Base-by-base conservation (phyloP, 129 eudicot genomes). In the Artemisia annua region DNA sequence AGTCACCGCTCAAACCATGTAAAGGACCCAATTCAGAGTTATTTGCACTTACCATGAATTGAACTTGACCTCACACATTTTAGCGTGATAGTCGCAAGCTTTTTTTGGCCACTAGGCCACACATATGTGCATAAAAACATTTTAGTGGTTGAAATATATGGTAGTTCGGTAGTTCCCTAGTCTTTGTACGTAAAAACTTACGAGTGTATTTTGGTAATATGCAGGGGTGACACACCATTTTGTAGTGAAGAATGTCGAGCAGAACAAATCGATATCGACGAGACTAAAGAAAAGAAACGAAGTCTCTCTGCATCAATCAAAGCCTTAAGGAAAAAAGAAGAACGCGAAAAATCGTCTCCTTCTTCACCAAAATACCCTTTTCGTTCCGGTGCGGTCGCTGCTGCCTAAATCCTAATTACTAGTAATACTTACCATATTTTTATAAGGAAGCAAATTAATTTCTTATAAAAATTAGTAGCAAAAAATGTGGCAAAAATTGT, bases 241-340 rank as follows among this genome's bases (percentile, higher is more conserved):
- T 87, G 92, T 65, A 87, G 85, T 70, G 88, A 84, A 79, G 86
- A 81, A 66, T 87, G 92, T 66, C 76, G 92, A 67, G 77, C 63
- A 64, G 83, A 83, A 30, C 86, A 87, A 54, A 87, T 87, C 16
- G 83, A 84, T 68, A 75, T 67, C 5, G 92, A 87, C 79, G 92
- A 87, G 79, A 44, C 83, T 7, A 84, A 76, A 61, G 88, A 84
- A 75, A 84, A 81, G 62, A 81, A 80, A 15, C 26, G 84, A 80
- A 84, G 68, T 49, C 58, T 81, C 0, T 60, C 70, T 15, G 73
- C 75, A 16, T 86, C 90, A 5, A 77, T 80, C 71, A 87, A 81
- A 75, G 86, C 88, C 4, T 46, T 84, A 77, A 87, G 92, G 70
- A 86, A 86, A 71, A 87, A 82, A 70, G 85, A 87, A 26, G 86